Conservation (phyloP, 148 eudicot genomes). For the Selenicereus undatus region DNA sequence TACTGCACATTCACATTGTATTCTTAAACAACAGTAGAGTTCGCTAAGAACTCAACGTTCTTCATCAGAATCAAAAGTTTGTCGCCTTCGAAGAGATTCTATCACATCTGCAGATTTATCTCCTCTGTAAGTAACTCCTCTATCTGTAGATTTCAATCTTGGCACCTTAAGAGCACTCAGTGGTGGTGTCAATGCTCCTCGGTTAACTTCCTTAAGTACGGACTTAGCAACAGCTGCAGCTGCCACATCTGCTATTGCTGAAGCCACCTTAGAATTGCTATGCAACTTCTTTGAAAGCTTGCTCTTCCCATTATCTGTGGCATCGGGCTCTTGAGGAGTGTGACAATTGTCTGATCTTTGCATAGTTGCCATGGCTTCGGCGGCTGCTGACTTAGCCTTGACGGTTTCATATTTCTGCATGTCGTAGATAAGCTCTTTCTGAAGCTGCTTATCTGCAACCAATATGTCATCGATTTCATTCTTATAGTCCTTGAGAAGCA, state of each 20-base stretch:
- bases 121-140: constrained; percentile 24
- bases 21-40: no score
- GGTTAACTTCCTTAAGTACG: constrained; percentile 70
- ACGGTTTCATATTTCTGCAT: constrained; percentile 69
- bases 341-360: constrained; percentile 32
- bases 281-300: constrained; percentile 35
- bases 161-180: constrained; percentile 73
- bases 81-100: constrained; percentile 71
- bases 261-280: constrained; percentile 48
- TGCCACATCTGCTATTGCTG: constrained; percentile 66
- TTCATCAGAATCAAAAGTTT: constrained; percentile 76
- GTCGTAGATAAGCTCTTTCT: constrained; percentile 84
- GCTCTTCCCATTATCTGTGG: constrained; percentile 8
- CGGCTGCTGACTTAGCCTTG: constrained; percentile 55
- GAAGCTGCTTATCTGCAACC: constrained; percentile 90
- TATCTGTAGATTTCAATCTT: constrained; percentile 43
- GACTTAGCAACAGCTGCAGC: constrained; percentile 66
- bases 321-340: constrained; percentile 35
- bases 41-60: constrained; percentile 38
- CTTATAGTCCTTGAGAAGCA: constrained; percentile 92
- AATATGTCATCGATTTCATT: constrained; percentile 87
- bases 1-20: background rate
- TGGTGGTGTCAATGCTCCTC: constrained; percentile 52
- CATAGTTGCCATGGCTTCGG: constrained; percentile 48
- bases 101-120: constrained; percentile 46